Conservation (phyloP, 2,329 filamentous ascomycete species). For the Neonectria neomacrospora region DNA sequence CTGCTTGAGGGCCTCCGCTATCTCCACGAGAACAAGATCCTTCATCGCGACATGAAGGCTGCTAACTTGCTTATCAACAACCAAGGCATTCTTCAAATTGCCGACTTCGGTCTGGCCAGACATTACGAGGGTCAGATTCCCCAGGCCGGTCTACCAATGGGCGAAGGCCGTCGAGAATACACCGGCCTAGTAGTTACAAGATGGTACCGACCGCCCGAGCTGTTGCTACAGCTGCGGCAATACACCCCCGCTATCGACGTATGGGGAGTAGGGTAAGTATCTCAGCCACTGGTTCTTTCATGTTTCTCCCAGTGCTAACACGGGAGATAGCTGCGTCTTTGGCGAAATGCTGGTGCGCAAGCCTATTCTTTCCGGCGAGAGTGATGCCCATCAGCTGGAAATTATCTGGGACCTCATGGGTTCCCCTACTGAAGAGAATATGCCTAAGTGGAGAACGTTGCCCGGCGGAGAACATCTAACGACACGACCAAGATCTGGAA, state of each 20-base stretch:
- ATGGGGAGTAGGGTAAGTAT: conserved; percentile 91
- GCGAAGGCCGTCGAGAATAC: conserved; percentile 89
- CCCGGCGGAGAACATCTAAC: conserved; percentile 83
- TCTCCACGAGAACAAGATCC: conserved; percentile 87
- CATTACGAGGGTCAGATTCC: conserved; percentile 91
- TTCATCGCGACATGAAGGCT: conserved; percentile 99
- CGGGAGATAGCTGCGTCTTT: conserved; percentile 84
- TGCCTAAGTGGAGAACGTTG: conserved; percentile 89
- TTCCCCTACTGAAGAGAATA: conserved; percentile 86
- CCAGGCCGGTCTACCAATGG: conserved; percentile 79
- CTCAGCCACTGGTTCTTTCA: neutral
- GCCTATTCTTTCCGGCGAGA: conserved; percentile 90
- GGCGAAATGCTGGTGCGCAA: conserved; percentile 97
- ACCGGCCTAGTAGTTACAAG: conserved; percentile 96
- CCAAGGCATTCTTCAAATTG: conserved; percentile 91
- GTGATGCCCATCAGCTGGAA: conserved; percentile 88
- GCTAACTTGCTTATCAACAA: conserved; percentile 98
- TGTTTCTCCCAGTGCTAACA: conserved; percentile 33
- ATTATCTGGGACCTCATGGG: conserved; percentile 95
- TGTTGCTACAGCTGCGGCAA: conserved; percentile 84
- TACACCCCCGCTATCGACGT: conserved; percentile 99
- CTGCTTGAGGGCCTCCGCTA: conserved; percentile 90
- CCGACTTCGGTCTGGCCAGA: conserved; percentile 93
- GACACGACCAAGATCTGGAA: conserved; percentile 70
- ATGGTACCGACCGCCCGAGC: conserved; percentile 96